These are phyloP conservation scores for Scedosporium apiospermum DNA, from an alignment of 2,329 filamentous ascomycete genomes.

Conservation along the genomic window DNA sequence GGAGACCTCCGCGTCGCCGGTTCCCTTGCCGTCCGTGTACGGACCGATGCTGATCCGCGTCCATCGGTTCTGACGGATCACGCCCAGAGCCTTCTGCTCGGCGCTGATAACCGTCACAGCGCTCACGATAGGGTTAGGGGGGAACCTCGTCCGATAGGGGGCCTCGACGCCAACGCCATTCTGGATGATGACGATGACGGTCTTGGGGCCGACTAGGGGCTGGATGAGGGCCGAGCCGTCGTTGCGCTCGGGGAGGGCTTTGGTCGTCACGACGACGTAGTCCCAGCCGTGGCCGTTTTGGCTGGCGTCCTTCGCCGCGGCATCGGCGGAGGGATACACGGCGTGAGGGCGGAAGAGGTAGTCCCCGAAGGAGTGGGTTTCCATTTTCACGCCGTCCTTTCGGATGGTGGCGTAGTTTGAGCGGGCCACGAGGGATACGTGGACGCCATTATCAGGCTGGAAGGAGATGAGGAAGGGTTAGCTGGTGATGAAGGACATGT, in stretches of 20 bases:
- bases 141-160: slow-evolving; percentile 55
- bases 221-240: slow-evolving; percentile 53
- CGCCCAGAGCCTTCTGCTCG: slow-evolving; percentile 53
- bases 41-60: slow-evolving; percentile 62
- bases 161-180: slow-evolving; percentile 63
- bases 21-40: slow-evolving; percentile 42
- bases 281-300: slow-evolving; percentile 27
- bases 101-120: slow-evolving; percentile 62
- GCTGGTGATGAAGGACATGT: too few relatives aligned
- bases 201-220: slow-evolving; percentile 43
- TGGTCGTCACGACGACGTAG: slow-evolving; percentile 61
- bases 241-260: slow-evolving; percentile 55
- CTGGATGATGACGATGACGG: slow-evolving; percentile 58
- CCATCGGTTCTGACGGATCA: slow-evolving; percentile 63
- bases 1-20: slow-evolving; percentile 32
- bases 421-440: slow-evolving; percentile 61
- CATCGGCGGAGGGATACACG: slow-evolving; percentile 51
- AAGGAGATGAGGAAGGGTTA: slow-evolving; percentile 11
- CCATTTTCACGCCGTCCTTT: slow-evolving; percentile 50
- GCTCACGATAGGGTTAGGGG: slow-evolving; percentile 49
- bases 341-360: slow-evolving; percentile 53
- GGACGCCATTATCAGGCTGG: slow-evolving; percentile 39
- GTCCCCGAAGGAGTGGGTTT: slow-evolving; percentile 57
- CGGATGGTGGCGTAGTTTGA: slow-evolving; percentile 62
- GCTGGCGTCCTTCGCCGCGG: slow-evolving; percentile 30